A percentile compares a stretch with the other conserved stretches of the same genome.
phyloP scores from a whole-genome alignment of 352 stramenopile species.

The Phytophthora pluvialis region DNA sequence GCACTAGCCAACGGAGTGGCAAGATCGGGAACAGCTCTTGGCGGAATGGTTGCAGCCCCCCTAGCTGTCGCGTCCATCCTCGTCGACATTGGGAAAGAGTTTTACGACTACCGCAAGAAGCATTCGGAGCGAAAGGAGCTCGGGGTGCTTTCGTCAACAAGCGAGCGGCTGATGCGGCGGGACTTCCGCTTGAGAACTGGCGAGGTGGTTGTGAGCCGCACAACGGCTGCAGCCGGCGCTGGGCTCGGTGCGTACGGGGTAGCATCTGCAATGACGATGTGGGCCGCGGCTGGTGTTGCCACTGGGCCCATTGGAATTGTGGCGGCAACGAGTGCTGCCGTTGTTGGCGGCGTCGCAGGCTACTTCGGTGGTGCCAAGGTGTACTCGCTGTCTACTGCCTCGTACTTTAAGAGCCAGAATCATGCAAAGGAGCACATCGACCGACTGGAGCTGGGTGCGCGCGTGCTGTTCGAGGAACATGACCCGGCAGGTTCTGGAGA shows the following conservation, averaged over 20 bases:
- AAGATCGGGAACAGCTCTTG: constrained; percentile 53
- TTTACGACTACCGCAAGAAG: constrained; percentile 81
- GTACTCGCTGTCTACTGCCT: constrained; percentile 71
- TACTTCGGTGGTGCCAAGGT: constrained; percentile 82
- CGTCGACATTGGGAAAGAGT: constrained; percentile 87
- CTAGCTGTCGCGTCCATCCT: constrained; percentile 84
- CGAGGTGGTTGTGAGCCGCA: constrained; percentile 77
- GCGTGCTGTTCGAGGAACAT: constrained; percentile 88
- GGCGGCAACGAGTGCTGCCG: constrained; percentile 71
- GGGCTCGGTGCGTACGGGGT: constrained; percentile 78
- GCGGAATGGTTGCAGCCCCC: constrained; percentile 57
- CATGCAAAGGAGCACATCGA: constrained; percentile 86
- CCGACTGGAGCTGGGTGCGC: constrained; percentile 72
- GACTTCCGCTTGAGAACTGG: constrained; percentile 81
- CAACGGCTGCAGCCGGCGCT: constrained; percentile 71
- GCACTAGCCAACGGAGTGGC: constrained; percentile 73
- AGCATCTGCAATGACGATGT: constrained; percentile 73
- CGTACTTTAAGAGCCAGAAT: constrained; percentile 78
- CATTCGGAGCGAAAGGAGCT: constrained; percentile 68
- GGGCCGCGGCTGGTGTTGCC: constrained; percentile 77
- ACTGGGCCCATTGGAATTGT: constrained; percentile 75
- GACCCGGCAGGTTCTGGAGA: constrained; percentile 58
- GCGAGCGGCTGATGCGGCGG: constrained; percentile 76
- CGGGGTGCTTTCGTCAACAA: constrained; percentile 70
- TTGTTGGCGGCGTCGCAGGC: constrained; percentile 78